Percentiles rank a stretch among this genome's conserved stretches.
Evolutionary conservation across 768 basidiomycete species (phyloP).

Genomic region (Lactifluus pinguis): DNA sequence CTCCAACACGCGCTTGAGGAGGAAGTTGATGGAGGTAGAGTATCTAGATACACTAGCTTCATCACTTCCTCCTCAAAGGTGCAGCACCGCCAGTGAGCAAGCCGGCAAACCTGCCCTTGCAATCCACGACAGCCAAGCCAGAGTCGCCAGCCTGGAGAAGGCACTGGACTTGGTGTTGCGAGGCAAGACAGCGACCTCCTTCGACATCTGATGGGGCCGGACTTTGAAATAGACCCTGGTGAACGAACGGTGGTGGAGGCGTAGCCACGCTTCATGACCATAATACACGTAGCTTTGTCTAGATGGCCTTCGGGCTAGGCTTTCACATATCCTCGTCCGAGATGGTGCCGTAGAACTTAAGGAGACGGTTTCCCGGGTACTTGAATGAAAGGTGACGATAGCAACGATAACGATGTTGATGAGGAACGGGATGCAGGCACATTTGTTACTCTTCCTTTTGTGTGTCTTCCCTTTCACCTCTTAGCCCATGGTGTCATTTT

Average conservation of each 20-base stretch:
- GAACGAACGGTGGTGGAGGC: slow-evolving; percentile 15
- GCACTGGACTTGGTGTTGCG: slow-evolving; percentile 6
- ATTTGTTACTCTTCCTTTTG: too few species aligned
- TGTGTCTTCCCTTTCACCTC: too few species aligned
- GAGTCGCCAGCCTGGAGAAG: background rate
- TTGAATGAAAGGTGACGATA: background rate
- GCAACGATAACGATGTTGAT: too few species aligned
- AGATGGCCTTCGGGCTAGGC: background rate
- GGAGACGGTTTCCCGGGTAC: background rate
- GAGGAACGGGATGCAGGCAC: too few species aligned
- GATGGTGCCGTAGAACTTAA: background rate
- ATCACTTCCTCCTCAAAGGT: background rate
- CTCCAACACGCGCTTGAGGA: background rate
- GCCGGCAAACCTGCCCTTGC: background rate
- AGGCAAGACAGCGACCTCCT: slow-evolving; percentile 14
- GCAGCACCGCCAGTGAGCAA: background rate
- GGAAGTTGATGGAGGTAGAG: background rate
- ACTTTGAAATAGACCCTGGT: background rate
- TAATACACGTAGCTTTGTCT: background rate
- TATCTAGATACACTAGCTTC: background rate
- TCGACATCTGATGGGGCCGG: background rate
- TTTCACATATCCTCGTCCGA: background rate
- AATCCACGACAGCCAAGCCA: background rate
- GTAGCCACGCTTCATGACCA: slow-evolving; percentile 18
- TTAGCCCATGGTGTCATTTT: too few species aligned